Evolutionary conservation across 495 filamentous ascomycete species (phyloP).

Genomic region (Penicillium dipodomyicola): DNA sequence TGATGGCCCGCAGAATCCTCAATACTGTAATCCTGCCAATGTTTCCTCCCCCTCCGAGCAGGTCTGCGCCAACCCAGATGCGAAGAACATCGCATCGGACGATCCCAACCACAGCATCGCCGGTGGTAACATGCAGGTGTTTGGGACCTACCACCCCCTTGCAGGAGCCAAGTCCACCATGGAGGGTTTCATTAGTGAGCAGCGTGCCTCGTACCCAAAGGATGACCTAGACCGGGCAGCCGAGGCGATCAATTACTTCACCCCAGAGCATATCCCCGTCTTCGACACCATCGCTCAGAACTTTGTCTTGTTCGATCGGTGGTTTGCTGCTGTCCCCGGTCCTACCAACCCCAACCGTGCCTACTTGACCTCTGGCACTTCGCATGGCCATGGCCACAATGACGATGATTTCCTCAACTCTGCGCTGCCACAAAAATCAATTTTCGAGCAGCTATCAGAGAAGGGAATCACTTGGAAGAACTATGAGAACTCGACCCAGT

Average conservation of each 20-base stretch:
- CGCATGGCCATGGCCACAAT: constrained; percentile 48
- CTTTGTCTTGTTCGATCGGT: constrained; percentile 50
- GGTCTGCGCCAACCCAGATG: constrained; percentile 37
- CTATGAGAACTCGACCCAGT: constrained; percentile 45
- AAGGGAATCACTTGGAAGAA: constrained; percentile 49
- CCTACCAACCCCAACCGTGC: constrained; percentile 51
- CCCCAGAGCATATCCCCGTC: constrained; percentile 44
- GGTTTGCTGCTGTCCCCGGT: constrained; percentile 49
- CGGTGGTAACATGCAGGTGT: constrained; percentile 50
- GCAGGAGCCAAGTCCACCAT: constrained; percentile 24
- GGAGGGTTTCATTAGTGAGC: constrained; percentile 50
- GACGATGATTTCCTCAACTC: constrained; percentile 42
- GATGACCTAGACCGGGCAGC: constrained; percentile 36
- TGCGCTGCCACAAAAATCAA: constrained; percentile 43
- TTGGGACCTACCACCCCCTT: constrained; percentile 43
- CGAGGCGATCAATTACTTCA: constrained; percentile 52
- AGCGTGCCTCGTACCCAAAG: constrained; percentile 35
- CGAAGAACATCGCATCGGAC: constrained; percentile 37
- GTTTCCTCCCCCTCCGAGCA: constrained; percentile 31
- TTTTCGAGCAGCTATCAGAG: constrained; percentile 49
- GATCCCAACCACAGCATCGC: constrained; percentile 51
- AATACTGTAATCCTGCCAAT: constrained; percentile 44
- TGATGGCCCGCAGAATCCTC: constrained; percentile 33
- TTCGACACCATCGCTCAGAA: constrained; percentile 47
- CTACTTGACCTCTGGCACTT: constrained; percentile 49